phyloP scores from a whole-genome alignment of 176 grass and related monocot species.

The Musa acuminata region DNA sequence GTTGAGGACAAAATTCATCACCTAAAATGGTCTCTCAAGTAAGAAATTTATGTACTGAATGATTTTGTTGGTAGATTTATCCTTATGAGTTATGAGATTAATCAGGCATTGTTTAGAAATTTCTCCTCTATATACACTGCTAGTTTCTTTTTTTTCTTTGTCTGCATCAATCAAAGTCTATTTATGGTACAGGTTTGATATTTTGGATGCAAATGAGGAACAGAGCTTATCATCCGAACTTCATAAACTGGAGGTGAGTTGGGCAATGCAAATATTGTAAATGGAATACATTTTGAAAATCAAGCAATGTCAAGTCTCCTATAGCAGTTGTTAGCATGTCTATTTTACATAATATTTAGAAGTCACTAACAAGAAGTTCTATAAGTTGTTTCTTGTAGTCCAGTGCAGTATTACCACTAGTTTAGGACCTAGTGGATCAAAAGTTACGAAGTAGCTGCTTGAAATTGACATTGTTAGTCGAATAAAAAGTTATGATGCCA shows the following conservation, averaged over 20 bases:
- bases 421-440: no score
- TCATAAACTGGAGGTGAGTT: slow-evolving; percentile 41
- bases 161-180: not conserved
- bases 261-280: not conserved
- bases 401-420: no score
- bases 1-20: slow-evolving; percentile 87
- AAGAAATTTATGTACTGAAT: slow-evolving; percentile 13
- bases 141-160: not conserved
- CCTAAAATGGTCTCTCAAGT: slow-evolving; percentile 91
- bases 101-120: not conserved
- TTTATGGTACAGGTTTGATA: slow-evolving; percentile 55
- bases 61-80: not conserved
- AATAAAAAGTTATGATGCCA: no score
- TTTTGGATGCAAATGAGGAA: slow-evolving; percentile 34
- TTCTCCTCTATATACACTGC: not conserved
- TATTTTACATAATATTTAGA: no score
- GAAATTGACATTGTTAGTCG: no score
- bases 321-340: no score
- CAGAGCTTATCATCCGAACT: slow-evolving; percentile 42
- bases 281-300: not conserved
- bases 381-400: no score
- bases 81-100: not conserved
- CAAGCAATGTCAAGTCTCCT: not conserved
- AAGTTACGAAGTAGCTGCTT: no score
- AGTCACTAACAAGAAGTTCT: no score